Conservation (phyloP, 495 filamentous ascomycete genomes). For the Neurospora hispaniola region DNA sequence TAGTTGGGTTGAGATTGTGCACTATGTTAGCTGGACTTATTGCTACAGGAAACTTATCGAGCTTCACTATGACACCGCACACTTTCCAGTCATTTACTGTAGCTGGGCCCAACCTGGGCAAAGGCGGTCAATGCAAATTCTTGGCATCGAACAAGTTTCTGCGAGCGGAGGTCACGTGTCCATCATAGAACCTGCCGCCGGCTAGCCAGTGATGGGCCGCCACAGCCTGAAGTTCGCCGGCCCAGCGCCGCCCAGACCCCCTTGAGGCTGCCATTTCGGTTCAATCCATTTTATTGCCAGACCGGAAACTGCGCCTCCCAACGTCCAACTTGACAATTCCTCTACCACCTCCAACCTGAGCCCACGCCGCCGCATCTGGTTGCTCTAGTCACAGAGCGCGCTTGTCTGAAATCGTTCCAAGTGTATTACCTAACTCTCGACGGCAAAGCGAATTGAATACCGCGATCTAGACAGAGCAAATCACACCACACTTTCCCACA, state of each 20-base stretch:
- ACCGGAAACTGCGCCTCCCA: not conserved
- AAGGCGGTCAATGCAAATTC: not conserved
- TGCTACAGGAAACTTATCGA: not conserved
- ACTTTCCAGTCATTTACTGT: not conserved
- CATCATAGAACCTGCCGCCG: not conserved
- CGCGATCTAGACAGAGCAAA: not conserved
- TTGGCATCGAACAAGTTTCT: not conserved
- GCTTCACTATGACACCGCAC: too few species aligned
- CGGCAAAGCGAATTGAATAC: not conserved
- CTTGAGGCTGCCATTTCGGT: not conserved
- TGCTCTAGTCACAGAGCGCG: not conserved
- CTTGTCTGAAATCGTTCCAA: not conserved
- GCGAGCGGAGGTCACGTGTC: not conserved
- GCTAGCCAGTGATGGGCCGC: not conserved
- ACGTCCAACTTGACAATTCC: not conserved
- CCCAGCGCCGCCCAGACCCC: not conserved
- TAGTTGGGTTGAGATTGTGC: not conserved
- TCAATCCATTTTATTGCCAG: not conserved
- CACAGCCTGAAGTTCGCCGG: not conserved
- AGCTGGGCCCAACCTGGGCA: not conserved
- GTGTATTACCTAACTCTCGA: not conserved
- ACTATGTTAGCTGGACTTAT: not conserved
- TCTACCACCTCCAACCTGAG: not conserved
- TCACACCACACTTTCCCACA: not conserved
- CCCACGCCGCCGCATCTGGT: not conserved